Percentiles rank a stretch among this genome's conserved stretches.
Conservation (phyloP, 2,329 filamentous ascomycete genomes). For the Aureobasidium sp. region DNA sequence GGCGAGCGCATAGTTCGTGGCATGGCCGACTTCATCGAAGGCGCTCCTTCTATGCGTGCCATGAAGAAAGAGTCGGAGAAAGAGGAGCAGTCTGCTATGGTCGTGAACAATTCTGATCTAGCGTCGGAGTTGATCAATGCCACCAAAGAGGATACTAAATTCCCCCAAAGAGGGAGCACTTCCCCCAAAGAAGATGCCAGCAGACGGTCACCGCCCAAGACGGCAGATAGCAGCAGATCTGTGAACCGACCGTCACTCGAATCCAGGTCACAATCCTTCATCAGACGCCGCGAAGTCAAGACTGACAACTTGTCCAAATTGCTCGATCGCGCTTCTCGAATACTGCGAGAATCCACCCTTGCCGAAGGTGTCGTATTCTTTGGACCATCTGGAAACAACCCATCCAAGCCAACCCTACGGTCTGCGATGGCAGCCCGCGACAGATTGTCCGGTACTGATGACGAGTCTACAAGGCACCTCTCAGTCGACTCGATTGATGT, state of each 20-base stretch:
- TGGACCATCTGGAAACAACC: conserved; percentile 22
- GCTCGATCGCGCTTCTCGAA: conserved; percentile 22
- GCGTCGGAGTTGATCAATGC: neutral
- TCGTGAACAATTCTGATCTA: too few species aligned
- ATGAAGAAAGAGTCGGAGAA: neutral
- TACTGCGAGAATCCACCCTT: conserved; percentile 25
- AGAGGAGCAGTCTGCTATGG: neutral
- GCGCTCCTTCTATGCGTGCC: conserved; percentile 9
- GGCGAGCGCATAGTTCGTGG: conserved; percentile 22
- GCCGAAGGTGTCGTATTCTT: conserved; percentile 26
- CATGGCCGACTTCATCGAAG: conserved; percentile 23
- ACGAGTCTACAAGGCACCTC: conserved; percentile 5
- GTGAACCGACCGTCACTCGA: neutral
- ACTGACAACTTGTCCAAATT: conserved; percentile 22
- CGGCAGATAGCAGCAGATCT: neutral
- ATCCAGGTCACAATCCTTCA: neutral
- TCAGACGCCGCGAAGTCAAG: conserved; percentile 15
- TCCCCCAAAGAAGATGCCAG: neutral
- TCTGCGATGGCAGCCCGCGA: conserved; percentile 2
- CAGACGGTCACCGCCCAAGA: neutral
- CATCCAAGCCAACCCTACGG: conserved; percentile 15
- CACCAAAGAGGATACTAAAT: neutral
- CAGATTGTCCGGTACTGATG: neutral
- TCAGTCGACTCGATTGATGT: neutral
- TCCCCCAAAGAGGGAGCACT: too few species aligned